Evolutionary conservation across 2,329 filamentous ascomycete species (phyloP).

Genomic region (Trichoderma atroviride): DNA sequence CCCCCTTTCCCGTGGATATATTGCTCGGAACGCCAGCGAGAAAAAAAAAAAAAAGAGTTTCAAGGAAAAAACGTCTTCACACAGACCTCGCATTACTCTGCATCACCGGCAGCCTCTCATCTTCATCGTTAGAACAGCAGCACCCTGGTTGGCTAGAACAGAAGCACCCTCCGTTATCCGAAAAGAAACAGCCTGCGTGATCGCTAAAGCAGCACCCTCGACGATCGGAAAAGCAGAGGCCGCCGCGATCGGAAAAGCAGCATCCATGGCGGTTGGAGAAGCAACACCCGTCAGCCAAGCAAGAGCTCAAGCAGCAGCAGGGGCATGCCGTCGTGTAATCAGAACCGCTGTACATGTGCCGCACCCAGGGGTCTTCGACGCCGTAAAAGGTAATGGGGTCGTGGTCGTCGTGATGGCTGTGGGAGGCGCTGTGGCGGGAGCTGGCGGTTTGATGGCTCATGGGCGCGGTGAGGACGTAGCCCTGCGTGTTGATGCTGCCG

Average conservation of each 20-base stretch:
- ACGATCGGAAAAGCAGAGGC: slow-evolving; percentile 26
- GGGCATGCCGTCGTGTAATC: too few relatives aligned
- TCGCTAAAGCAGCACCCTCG: slow-evolving; percentile 26
- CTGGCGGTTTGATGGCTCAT: slow-evolving; percentile 2
- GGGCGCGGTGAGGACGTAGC: slow-evolving; percentile 18
- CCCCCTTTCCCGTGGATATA: not conserved
- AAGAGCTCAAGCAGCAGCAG: not conserved
- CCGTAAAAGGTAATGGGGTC: too few relatives aligned
- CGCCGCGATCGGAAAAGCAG: slow-evolving; percentile 24
- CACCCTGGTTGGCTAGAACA: slow-evolving; percentile 22
- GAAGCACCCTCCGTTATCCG: slow-evolving; percentile 24
- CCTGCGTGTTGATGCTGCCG: slow-evolving; percentile 18
- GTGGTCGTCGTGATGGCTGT: too few relatives aligned
- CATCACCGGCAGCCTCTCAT: not conserved
- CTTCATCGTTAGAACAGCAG: not conserved
- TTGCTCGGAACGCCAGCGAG: not conserved
- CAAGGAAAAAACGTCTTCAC: not conserved
- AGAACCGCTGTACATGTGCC: too few relatives aligned
- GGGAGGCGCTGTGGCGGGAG: not conserved
- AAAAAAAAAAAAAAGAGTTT: not conserved
- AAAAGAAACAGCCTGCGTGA: slow-evolving; percentile 26
- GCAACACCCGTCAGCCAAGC: slow-evolving; percentile 26
- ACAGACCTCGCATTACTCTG: not conserved
- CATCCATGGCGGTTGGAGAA: slow-evolving; percentile 27
- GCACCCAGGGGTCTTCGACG: too few relatives aligned